These are phyloP conservation scores for Parietichytrium sp. DNA, from an alignment of 108 stramenopile genomes.

Conservation along the genomic window DNA sequence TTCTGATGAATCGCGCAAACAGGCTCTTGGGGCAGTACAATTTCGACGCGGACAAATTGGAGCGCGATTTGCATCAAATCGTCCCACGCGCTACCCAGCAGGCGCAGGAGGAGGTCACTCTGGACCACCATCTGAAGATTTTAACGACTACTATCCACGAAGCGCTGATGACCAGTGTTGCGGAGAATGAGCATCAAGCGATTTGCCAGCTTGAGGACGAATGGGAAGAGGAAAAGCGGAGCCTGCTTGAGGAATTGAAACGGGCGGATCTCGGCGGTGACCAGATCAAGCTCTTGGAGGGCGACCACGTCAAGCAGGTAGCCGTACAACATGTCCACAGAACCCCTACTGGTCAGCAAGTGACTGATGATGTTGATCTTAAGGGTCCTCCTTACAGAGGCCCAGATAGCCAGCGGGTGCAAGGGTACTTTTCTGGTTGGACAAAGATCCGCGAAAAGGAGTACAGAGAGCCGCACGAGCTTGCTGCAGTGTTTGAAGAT, in stretches of 20 bases:
- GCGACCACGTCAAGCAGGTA: no score
- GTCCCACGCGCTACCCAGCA: constrained; percentile 31
- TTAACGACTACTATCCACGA: constrained; percentile 25
- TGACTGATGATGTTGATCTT: no score
- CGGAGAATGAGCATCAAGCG: not conserved
- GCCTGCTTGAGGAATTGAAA: not conserved
- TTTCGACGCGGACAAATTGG: constrained; percentile 20
- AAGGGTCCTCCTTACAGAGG: no score
- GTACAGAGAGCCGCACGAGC: not conserved
- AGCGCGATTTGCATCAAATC: constrained; percentile 8
- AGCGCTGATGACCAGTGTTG: not conserved
- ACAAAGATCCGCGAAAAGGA: no score
- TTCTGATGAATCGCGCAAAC: not conserved
- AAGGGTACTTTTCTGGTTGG: no score
- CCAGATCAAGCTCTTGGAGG: no score
- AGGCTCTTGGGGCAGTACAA: constrained; percentile 12
- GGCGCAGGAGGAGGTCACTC: not conserved
- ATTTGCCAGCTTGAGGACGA: constrained; percentile 20
- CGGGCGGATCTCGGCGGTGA: not conserved
- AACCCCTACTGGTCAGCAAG: no score
- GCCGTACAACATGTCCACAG: no score
- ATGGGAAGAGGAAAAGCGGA: not conserved
- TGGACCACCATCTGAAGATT: constrained; percentile 12
- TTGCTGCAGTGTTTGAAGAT: not conserved
- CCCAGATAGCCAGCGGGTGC: not conserved